Base-by-base conservation (phyloP, 345 rosid genomes). In the Limnanthes douglasii region DNA sequence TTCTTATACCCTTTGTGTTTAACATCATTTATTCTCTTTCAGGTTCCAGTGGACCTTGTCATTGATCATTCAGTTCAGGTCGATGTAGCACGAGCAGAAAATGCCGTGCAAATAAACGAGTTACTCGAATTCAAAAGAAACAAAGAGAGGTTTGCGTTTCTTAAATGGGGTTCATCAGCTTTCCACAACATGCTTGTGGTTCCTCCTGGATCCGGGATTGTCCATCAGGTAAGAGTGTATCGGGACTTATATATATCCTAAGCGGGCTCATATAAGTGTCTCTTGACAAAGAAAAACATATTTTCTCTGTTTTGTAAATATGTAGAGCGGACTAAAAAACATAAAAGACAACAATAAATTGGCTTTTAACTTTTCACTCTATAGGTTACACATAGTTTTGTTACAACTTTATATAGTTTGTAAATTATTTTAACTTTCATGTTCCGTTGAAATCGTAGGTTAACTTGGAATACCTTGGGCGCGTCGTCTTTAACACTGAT, bases 41-140 rank as follows among this genome's bases (percentile, higher is more conserved):
- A 86, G 93, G 84, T 82, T 41, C 94, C 93, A n/a, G 82, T 81
- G 3, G 85, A 86, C 45, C 77, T 82, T 10, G 94, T 86, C 23
- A 41, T 78, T 39, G 82, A 86, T 62, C 88, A 82, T 53, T 86
- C 97, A 17, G 88, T 86, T 53, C 97, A 78, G 49, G 97, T 82
- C 39, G 93, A 86, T 44, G 73, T 75, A 16, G 63, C 94, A 23
- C 41, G 81, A 46, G 56, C 84, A 18, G 94, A 75, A 18, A 73
- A 75, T 53, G 82, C 94, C 2, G 69, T 73, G 17, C 64, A 65
- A 59, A 60, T 48, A 37, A 86, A 82, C 45, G 61, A 59, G 82
- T 82, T 66, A 53, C 65, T 60, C 31, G 97, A 86, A 40, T 82
- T 75, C 60, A 61, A 61, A 48, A 66, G 72, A 54, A 75, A 79